Base-by-base conservation (phyloP, 2,329 filamentous ascomycete species). In the Orbilia ellipsospora region DNA sequence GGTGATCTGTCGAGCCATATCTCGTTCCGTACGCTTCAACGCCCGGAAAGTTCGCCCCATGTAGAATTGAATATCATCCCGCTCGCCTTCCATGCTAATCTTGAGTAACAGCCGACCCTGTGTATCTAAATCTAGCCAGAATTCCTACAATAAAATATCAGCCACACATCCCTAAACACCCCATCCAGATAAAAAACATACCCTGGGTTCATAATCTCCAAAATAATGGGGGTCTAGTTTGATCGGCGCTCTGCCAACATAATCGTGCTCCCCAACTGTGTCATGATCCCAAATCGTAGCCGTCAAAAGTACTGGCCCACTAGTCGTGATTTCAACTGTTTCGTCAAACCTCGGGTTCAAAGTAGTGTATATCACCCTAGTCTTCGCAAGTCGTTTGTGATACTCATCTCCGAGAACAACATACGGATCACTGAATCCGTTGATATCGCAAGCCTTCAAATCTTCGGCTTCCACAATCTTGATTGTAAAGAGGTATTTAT, bases 211-310 rank as follows among this genome's bases (percentile, higher is more conserved):
- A 81, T 96, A 99, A 82, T 99, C 95, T 79, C 93, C 90, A 83
- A 99, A 99, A 83, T 97, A 94, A 45, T 92, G 87, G n/a, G 95
- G 95, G 80, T 99, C 95, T n/a, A 99, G 86, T 83, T 99, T 99
- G 78, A 99, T 86, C 18, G 93, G 96, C n/a, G 95, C 98, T 77
- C 95, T 89, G 26, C 95, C 95, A 42, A 98, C 93, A 81, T 96
- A 98, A 81, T 99, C 95, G 81, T 99, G 95, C 81, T 98, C 95
- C 64, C 95, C 95, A 79, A 99, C 90, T 13, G 93, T 93, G 83
- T 99, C 95, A 86, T 95, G 96, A 83, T 99, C 95, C 95, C 95
- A 99, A 50, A 98, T 91, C 0, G 95, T 99, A 36, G 94, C 94
- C 80, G 98, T 96, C 78, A 99, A 89, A 80, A 98, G 97, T 70